Evolutionary conservation across 1,284 basidiomycete genomes (phyloP).

Genomic region (Termitomyces sp.): DNA sequence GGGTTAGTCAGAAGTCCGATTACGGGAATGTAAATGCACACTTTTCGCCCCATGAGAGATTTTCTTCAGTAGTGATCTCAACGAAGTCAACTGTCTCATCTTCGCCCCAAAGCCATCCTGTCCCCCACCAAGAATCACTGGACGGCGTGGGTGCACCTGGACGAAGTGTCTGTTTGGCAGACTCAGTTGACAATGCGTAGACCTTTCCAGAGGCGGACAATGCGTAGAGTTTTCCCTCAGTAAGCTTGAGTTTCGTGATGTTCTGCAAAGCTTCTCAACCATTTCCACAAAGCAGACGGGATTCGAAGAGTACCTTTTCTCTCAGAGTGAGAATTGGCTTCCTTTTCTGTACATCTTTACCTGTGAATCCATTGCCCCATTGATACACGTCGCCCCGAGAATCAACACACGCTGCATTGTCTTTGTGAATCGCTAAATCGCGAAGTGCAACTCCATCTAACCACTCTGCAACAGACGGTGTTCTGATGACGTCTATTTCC

Average conservation of each 20-base stretch:
- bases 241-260: slow-evolving; percentile 57
- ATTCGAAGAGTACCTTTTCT: slow-evolving; percentile 55
- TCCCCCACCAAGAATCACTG: slow-evolving; percentile 48
- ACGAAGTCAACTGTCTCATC: slow-evolving; percentile 43
- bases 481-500: slow-evolving; percentile 36
- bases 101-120: slow-evolving; percentile 54
- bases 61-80: slow-evolving; percentile 43
- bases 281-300: neutral
- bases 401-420: slow-evolving; percentile 82
- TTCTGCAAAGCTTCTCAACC: slow-evolving; percentile 44
- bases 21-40: slow-evolving; percentile 22
- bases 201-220: slow-evolving; percentile 71
- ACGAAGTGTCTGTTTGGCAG: slow-evolving; percentile 41
- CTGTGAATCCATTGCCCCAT: slow-evolving; percentile 73
- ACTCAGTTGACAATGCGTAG: slow-evolving; percentile 59
- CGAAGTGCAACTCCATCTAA: slow-evolving; percentile 64
- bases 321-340: slow-evolving; percentile 51
- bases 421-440: slow-evolving; percentile 70
- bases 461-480: slow-evolving; percentile 49
- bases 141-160: slow-evolving; percentile 32
- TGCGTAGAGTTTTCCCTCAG: slow-evolving; percentile 60
- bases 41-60: slow-evolving; percentile 52
- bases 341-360: slow-evolving; percentile 24
- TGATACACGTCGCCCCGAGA: slow-evolving; percentile 85
- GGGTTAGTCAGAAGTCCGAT: neutral